Evolutionary conservation across 352 stramenopile species (phyloP), one percentile per base, ranked within the genome.

Genomic region (Phytophthora hybrid): DNA sequence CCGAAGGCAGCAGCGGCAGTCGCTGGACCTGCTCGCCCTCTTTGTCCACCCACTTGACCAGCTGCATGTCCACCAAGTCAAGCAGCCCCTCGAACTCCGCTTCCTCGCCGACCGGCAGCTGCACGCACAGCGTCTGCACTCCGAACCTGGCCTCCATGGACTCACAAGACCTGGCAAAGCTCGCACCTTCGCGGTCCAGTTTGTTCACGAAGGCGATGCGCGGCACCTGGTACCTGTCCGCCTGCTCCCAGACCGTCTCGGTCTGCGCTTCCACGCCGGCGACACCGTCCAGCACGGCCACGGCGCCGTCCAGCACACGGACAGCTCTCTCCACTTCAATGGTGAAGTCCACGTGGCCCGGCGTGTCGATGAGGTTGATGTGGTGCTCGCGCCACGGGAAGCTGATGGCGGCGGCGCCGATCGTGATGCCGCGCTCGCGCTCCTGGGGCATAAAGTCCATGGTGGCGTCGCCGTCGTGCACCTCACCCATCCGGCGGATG

Each of bases 361-460:
- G 97, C 11, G 98, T 99, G 67, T 99, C 98, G 69, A 99, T 99
- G 37, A 99, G 92, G 82, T 99, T 99, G 65, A 99, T 95, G 57
- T 96, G 74, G 79, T 98, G 92, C 39, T 97, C 90, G 2, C 91
- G 91, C 97, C 97, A 99, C 39, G 82, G 71, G 74, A 98, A 99
- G 32, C 94, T 98, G 54, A 98, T 99, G 56, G 97, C 97, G 7
- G 97, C 97, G 52, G 93, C 97, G 57, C 96, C 97, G 74, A 99
- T 99, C 1, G 98, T 99, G 80, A 99, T 99, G 58, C 98, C 98
- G 29, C 97, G 90, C 81, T 99, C 97, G 71, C 98, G 94, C 80
- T 99, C 98, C 74, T 98, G 94, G 19, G 85, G 80, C 77, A 96
- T 82, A 68, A 93, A 96, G 72, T 96, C 89, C 80, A 94, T 94